Conservation (phyloP, 345 rosid genomes). For the Melaleuca quinquenervia region DNA sequence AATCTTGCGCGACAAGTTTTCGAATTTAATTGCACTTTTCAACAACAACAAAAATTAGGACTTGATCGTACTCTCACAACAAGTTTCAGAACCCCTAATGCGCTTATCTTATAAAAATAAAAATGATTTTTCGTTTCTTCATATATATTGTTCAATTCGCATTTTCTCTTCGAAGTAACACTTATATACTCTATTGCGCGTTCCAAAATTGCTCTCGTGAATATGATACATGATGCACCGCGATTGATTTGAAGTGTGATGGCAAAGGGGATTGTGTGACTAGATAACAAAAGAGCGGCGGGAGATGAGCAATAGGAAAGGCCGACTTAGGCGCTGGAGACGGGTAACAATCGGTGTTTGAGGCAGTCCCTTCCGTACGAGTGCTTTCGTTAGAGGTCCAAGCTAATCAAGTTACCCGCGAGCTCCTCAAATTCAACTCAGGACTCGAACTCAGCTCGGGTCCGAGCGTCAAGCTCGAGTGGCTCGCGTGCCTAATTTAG, state of each 20-base stretch:
- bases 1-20: no score
- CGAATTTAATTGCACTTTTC: no score
- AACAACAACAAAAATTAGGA: no score
- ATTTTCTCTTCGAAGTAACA: no score
- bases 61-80: no score
- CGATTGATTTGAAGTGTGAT: not conserved
- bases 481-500: not conserved
- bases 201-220: not conserved
- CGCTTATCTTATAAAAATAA: no score
- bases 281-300: not conserved
- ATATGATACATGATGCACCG: not conserved
- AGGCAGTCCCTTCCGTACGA: not conserved
- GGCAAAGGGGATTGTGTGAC: not conserved
- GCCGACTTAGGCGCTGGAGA: not conserved
- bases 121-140: no score
- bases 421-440: not conserved
- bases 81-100: no score
- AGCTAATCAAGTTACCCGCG: not conserved
- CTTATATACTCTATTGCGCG: not conserved
- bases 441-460: not conserved
- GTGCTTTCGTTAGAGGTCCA: not conserved
- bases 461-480: not conserved
- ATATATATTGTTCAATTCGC: no score
- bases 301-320: not conserved
- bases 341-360: no score